These are phyloP conservation scores for Ricinus communis DNA, from an alignment of 345 rosid genomes.

Conservation along the genomic window DNA sequence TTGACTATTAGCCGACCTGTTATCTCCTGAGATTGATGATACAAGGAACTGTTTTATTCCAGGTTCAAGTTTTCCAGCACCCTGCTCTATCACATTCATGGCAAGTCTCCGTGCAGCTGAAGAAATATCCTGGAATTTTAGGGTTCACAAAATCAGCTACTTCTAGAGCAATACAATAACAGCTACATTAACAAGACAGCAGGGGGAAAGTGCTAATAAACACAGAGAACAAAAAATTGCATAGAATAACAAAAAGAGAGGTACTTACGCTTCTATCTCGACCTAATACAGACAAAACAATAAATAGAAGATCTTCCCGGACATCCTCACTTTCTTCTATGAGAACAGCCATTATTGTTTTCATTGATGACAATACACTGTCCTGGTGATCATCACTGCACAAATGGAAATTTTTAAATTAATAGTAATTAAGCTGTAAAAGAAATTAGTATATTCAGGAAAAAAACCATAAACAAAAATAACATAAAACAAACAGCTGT, in stretches of 20 bases:
- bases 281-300: constrained; percentile 72
- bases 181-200: constrained; percentile 1
- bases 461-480: not conserved
- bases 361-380: constrained; percentile 84
- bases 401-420: constrained; percentile 16
- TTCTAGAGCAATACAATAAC: constrained; percentile 9
- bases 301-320: constrained; percentile 68
- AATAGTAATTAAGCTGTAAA: not conserved
- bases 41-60: constrained; percentile 82
- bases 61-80: constrained; percentile 85
- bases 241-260: constrained; percentile 15
- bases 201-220: not conserved
- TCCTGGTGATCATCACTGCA: constrained; percentile 96
- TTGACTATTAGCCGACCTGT: constrained; percentile 45
- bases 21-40: constrained; percentile 86
- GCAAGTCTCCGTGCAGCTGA: constrained; percentile 81
- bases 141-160: constrained; percentile 25
- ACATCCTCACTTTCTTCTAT: constrained; percentile 95
- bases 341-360: constrained; percentile 76
- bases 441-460: not conserved
- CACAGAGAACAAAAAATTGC: constrained; percentile 7
- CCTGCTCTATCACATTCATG: constrained; percentile 79
- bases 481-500: not conserved
- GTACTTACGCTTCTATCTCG: constrained; percentile 67
- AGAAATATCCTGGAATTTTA: constrained; percentile 56